Evolutionary conservation across 257 asterid species (phyloP).

Genomic region (Penstemon eatonii): DNA sequence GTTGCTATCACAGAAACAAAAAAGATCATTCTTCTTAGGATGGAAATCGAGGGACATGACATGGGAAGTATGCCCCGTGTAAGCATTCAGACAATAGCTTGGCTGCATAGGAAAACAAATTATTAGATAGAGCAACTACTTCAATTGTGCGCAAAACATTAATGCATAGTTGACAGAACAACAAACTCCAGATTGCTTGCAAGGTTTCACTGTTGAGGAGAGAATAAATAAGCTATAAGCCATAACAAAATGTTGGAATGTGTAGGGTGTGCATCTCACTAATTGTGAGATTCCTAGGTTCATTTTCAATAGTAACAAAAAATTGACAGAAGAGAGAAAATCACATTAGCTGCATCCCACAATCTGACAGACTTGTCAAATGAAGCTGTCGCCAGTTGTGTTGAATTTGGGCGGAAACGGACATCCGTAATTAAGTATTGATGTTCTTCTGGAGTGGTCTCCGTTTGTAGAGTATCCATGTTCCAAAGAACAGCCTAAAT

Average conservation of each 20-base stretch:
- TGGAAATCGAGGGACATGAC: conserved; percentile 93
- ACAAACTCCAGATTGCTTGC: not conserved
- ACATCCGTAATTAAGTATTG: conserved; percentile 78
- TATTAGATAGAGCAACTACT: conserved; percentile 23
- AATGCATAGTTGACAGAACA: not conserved
- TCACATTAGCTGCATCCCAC: conserved; percentile 98
- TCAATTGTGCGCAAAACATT: not conserved
- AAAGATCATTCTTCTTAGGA: conserved; percentile 89
- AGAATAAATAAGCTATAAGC: not conserved
- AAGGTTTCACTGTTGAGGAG: not conserved
- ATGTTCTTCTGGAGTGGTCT: conserved; percentile 74
- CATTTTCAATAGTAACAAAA: conserved; percentile 19
- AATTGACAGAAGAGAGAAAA: conserved; percentile 20
- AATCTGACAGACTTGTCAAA: conserved; percentile 85
- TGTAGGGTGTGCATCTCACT: not conserved
- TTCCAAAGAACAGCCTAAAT: conserved; percentile 93
- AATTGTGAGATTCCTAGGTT: not conserved
- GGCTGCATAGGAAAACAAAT: conserved; percentile 55
- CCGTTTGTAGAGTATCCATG: conserved; percentile 86
- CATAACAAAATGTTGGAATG: not conserved
- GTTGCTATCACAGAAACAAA: conserved; percentile 84
- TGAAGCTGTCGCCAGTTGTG: conserved; percentile 90
- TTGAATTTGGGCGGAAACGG: conserved; percentile 92
- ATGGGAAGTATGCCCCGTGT: conserved; percentile 71
- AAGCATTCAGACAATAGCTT: conserved; percentile 78